Percentiles rank a stretch among this genome's conserved stretches.
phyloP scores from a whole-genome alignment of 2,329 filamentous ascomycete genomes.

The Aureobasidium sp. region DNA sequence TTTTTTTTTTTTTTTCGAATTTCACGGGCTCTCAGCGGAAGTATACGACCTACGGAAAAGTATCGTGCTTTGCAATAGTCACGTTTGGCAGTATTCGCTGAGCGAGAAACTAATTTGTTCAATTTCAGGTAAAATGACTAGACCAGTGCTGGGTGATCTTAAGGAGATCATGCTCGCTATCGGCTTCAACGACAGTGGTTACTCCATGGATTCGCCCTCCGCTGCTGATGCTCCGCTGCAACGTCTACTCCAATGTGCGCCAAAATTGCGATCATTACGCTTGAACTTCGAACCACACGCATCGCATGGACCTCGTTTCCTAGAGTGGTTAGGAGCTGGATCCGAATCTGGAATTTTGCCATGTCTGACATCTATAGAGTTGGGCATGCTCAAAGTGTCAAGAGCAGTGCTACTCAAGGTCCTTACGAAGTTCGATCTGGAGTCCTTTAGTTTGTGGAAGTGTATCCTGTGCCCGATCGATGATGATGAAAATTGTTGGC shows the following conservation, averaged over 20 bases:
- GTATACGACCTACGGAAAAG: too few species aligned
- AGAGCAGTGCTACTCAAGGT: slow-evolving; percentile 17
- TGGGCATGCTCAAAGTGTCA: slow-evolving; percentile 19
- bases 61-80: too few species aligned
- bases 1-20: too few species aligned
- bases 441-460: slow-evolving; percentile 23
- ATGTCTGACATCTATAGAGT: slow-evolving; percentile 19
- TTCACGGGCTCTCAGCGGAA: too few species aligned
- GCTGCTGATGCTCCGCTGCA: neutral
- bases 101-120: too few species aligned
- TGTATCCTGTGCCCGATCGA: slow-evolving; percentile 8
- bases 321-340: slow-evolving; percentile 1
- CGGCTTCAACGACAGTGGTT: neutral
- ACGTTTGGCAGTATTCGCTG: too few species aligned
- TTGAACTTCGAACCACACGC: slow-evolving; percentile 22
- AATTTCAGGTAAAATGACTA: neutral
- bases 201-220: neutral
- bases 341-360: slow-evolving; percentile 17
- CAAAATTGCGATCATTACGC: slow-evolving; percentile 20
- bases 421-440: slow-evolving; percentile 22
- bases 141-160: slow-evolving; percentile 19
- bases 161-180: slow-evolving; percentile 22
- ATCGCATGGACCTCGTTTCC: slow-evolving; percentile 7
- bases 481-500: neutral
- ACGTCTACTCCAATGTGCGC: slow-evolving; percentile 21